phyloP scores from a whole-genome alignment of 2,329 filamentous ascomycete species.

The Emergomyces orientalis region DNA sequence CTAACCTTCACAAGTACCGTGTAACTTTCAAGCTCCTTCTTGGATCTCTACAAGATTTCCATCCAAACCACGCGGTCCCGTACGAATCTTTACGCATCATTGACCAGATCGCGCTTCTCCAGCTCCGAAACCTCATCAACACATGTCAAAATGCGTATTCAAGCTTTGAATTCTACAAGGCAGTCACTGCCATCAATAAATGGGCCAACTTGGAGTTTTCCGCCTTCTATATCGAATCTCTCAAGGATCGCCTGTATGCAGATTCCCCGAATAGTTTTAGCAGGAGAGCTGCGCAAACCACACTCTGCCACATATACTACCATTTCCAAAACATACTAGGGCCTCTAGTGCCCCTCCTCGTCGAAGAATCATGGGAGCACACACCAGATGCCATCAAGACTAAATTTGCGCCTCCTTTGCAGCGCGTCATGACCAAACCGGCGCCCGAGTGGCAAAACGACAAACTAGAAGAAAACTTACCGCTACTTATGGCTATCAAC shows the following conservation, averaged over 20 bases:
- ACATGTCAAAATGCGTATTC: constrained; percentile 57
- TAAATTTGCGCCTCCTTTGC: constrained; percentile 38
- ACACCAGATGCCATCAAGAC: constrained; percentile 55
- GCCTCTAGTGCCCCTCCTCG: constrained; percentile 70
- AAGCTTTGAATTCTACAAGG: constrained; percentile 75
- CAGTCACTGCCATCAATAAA: constrained; percentile 60
- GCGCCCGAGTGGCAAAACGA: constrained; percentile 32
- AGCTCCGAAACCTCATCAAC: constrained; percentile 57
- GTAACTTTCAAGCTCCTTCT: constrained; percentile 85
- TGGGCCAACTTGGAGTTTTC: constrained; percentile 80
- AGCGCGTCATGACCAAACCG: constrained; percentile 28
- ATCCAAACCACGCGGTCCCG: constrained; percentile 29
- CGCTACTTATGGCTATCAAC: constrained; percentile 43
- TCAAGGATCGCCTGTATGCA: constrained; percentile 89
- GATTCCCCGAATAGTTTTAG: constrained; percentile 58
- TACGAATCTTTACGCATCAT: constrained; percentile 47
- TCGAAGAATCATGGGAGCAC: constrained; percentile 82
- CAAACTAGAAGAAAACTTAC: constrained; percentile 41
- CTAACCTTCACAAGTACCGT: constrained; percentile 73
- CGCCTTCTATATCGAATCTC: constrained; percentile 84
- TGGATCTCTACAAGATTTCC: constrained; percentile 57
- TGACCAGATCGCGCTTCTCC: constrained; percentile 68
- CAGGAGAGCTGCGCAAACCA: constrained; percentile 47
- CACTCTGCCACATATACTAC: constrained; percentile 54
- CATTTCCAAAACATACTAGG: constrained; percentile 69